Conservation (phyloP, 2,329 filamentous ascomycete species). For the Aspergillus calidoustus region DNA sequence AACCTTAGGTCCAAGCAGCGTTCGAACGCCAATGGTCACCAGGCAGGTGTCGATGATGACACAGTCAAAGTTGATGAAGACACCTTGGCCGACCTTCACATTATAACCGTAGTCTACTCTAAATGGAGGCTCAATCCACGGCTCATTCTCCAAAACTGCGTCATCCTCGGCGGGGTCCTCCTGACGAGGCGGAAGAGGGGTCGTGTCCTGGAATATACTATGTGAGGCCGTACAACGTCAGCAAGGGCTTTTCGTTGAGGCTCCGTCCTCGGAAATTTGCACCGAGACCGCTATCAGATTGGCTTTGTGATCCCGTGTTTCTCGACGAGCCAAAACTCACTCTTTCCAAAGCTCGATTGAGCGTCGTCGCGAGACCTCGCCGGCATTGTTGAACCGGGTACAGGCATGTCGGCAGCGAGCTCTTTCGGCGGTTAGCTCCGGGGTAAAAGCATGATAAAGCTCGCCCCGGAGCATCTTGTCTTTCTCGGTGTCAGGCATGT, state of each 20-base stretch:
- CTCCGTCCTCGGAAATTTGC: background rate
- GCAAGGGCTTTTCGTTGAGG: background rate
- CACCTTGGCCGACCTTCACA: slow-evolving; percentile 69
- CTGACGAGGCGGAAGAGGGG: slow-evolving; percentile 64
- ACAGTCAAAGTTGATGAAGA: slow-evolving; percentile 77
- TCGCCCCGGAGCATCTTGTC: slow-evolving; percentile 67
- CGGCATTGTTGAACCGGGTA: slow-evolving; percentile 66
- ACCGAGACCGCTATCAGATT: background rate
- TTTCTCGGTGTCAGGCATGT: slow-evolving; percentile 26
- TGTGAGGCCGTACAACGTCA: slow-evolving; percentile 9
- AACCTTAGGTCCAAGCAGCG: slow-evolving; percentile 78
- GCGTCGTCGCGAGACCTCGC: slow-evolving; percentile 63
- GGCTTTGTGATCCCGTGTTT: background rate
- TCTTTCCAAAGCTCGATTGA: slow-evolving; percentile 71
- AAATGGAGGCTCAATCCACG: slow-evolving; percentile 73
- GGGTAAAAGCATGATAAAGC: slow-evolving; percentile 74
- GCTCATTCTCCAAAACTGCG: slow-evolving; percentile 64
- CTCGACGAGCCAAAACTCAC: slow-evolving; percentile 54
- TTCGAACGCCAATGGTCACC: slow-evolving; percentile 76
- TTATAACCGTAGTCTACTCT: slow-evolving; percentile 80
- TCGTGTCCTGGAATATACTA: slow-evolving; percentile 67
- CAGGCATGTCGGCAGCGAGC: slow-evolving; percentile 66
- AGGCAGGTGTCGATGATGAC: slow-evolving; percentile 77
- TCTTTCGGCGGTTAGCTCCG: slow-evolving; percentile 67
- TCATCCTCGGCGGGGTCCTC: slow-evolving; percentile 67